Conservation (phyloP, 371 early-diverging fungal species). For the Apophysomyces elegans region DNA sequence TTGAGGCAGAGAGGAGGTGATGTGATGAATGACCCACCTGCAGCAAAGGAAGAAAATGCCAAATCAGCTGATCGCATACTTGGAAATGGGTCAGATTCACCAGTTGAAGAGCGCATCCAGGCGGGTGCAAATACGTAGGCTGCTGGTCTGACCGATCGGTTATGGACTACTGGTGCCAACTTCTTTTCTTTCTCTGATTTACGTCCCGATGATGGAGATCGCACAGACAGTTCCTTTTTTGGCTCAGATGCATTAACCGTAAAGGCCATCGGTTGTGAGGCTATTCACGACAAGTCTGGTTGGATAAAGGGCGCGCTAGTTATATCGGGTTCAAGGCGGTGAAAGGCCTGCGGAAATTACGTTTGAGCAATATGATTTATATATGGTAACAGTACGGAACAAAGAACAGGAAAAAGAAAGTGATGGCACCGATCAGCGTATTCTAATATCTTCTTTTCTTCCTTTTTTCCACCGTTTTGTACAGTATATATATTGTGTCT, state of each 20-base stretch:
- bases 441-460: too few relatives aligned
- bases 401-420: too few relatives aligned
- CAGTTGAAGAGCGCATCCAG: constrained; percentile 14
- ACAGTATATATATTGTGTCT: too few relatives aligned
- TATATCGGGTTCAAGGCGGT: background rate
- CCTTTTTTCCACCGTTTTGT: too few relatives aligned
- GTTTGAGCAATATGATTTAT: too few relatives aligned
- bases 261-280: background rate
- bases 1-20: too few relatives aligned
- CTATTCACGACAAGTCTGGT: background rate
- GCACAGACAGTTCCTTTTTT: constrained; percentile 1
- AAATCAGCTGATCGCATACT: constrained; percentile 7
- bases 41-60: constrained; percentile 21
- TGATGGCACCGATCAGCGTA: too few relatives aligned
- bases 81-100: background rate
- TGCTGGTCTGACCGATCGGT: background rate
- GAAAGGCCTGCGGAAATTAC: background rate
- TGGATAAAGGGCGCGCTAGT: background rate
- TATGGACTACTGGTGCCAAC: background rate
- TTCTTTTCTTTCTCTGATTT: background rate
- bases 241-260: constrained; percentile 2
- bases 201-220: background rate
- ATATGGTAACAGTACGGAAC: too few relatives aligned
- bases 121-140: constrained; percentile 21
- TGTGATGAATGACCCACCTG: constrained; percentile 1